phyloP scores from a whole-genome alignment of 164 flowering plant genomes.

The Akebia trifoliata region DNA sequence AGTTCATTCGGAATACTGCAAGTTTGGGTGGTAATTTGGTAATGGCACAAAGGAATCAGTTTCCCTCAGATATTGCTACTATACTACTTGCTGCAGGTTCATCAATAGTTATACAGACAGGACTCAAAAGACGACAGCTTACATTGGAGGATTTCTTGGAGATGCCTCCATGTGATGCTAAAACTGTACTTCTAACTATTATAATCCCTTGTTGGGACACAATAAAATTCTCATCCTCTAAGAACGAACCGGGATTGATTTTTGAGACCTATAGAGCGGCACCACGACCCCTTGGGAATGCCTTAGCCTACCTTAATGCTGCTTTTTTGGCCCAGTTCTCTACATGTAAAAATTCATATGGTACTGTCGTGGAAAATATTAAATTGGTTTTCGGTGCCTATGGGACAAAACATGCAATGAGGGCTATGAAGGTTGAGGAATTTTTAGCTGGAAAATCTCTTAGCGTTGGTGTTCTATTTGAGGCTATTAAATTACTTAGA shows the following conservation, averaged over 20 bases:
- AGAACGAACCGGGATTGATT: slow-evolving; percentile 22
- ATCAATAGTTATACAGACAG: slow-evolving; percentile 36
- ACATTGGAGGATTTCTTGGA: slow-evolving; percentile 69
- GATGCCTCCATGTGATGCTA: slow-evolving; percentile 46
- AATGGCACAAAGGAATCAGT: slow-evolving; percentile 69
- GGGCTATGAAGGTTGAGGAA: slow-evolving; percentile 67
- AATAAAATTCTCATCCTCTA: slow-evolving; percentile 11
- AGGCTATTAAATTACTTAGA: slow-evolving; percentile 48
- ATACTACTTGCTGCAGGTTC: slow-evolving; percentile 69
- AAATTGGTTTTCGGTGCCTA: slow-evolving; percentile 78
- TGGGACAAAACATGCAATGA: slow-evolving; percentile 67
- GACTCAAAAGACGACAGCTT: slow-evolving; percentile 27
- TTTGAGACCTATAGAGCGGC: slow-evolving; percentile 87
- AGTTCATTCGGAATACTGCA: slow-evolving; percentile 67
- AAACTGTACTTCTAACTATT: slow-evolving; percentile 50
- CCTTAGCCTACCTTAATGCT: slow-evolving; percentile 77
- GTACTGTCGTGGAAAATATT: slow-evolving; percentile 34
- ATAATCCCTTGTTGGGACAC: slow-evolving; percentile 46
- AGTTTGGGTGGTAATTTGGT: slow-evolving; percentile 90
- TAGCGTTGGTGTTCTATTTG: slow-evolving; percentile 34
- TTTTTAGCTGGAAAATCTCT: slow-evolving; percentile 51
- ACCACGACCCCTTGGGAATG: slow-evolving; percentile 84
- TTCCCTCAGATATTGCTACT: slow-evolving; percentile 92
- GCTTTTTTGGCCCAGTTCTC: slow-evolving; percentile 70
- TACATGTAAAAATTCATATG: slow-evolving; percentile 16